A percentile compares a stretch with the other conserved stretches of the same genome.
phyloP scores from a whole-genome alignment of 2,329 filamentous ascomycete species.

The Sodiomyces alkalinus region DNA sequence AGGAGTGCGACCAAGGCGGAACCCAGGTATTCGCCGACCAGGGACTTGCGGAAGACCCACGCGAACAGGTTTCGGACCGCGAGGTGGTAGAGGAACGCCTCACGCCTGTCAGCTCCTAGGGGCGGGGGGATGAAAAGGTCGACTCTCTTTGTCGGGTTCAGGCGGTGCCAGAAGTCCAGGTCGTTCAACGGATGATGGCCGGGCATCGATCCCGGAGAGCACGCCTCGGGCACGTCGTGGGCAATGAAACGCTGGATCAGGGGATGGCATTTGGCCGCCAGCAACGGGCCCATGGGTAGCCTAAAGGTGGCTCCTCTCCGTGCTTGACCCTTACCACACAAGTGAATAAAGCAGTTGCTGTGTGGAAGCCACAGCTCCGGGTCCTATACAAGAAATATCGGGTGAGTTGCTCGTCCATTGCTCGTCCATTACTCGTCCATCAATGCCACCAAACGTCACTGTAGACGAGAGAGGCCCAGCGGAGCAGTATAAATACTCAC shows the following conservation, averaged over 20 bases:
- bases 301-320: conserved; percentile 52
- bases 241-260: conserved; percentile 39
- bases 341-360: conserved; percentile 55
- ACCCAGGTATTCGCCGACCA: conserved; percentile 55
- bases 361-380: conserved; percentile 52
- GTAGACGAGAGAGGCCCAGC: too few relatives aligned
- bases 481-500: too few relatives aligned
- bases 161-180: conserved; percentile 16
- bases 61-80: conserved; percentile 64
- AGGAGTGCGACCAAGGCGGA: conserved; percentile 48
- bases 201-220: conserved; percentile 1
- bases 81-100: conserved; percentile 47
- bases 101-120: conserved; percentile 30
- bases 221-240: conserved; percentile 4
- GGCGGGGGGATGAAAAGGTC: conserved; percentile 61
- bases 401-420: too few relatives aligned
- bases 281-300: conserved; percentile 41
- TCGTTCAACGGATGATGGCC: conserved; percentile 9
- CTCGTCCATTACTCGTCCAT: too few relatives aligned
- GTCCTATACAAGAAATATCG: too few relatives aligned
- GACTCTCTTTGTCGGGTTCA: conserved; percentile 18
- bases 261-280: conserved; percentile 41
- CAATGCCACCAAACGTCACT: background rate
- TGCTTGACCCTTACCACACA: conserved; percentile 52
- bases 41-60: conserved; percentile 46